These are phyloP conservation scores for Durio zibethinus DNA, from an alignment of 345 rosid species.

Conservation along the genomic window DNA sequence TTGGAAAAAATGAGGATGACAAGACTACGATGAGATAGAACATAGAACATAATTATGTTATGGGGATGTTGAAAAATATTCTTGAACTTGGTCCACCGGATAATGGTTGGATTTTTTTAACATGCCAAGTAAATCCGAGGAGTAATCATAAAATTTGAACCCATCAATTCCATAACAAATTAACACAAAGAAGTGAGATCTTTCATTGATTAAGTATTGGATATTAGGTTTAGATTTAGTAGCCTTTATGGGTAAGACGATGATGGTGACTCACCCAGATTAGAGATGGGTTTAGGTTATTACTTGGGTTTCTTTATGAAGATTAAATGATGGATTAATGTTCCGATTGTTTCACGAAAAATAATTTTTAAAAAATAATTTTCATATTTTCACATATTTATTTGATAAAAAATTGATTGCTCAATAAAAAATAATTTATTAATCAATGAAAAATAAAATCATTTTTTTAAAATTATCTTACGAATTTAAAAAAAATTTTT, in stretches of 20 bases:
- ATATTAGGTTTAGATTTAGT: not conserved
- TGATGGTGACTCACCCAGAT: not conserved
- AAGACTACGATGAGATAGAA: too few species aligned
- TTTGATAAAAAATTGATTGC: too few species aligned
- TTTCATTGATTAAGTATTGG: not conserved
- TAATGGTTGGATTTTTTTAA: not conserved
- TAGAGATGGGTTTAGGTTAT: not conserved
- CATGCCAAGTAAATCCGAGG: not conserved
- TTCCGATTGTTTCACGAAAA: too few species aligned
- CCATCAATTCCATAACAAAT: not conserved
- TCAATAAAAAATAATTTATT: too few species aligned
- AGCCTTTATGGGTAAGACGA: not conserved
- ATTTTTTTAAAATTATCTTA: too few species aligned
- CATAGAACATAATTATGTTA: not conserved
- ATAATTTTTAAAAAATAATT: too few species aligned
- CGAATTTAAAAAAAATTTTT: too few species aligned
- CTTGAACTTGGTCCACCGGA: not conserved
- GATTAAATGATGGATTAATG: too few species aligned
- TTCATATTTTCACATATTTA: too few species aligned
- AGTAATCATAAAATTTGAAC: not conserved
- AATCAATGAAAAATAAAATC: too few species aligned
- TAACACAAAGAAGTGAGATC: not conserved
- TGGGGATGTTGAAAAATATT: not conserved
- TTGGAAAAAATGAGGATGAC: too few species aligned
- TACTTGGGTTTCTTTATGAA: not conserved